These are phyloP conservation scores for Claviceps arundinis DNA, from an alignment of 2,329 filamentous ascomycete genomes.

Conservation along the genomic window DNA sequence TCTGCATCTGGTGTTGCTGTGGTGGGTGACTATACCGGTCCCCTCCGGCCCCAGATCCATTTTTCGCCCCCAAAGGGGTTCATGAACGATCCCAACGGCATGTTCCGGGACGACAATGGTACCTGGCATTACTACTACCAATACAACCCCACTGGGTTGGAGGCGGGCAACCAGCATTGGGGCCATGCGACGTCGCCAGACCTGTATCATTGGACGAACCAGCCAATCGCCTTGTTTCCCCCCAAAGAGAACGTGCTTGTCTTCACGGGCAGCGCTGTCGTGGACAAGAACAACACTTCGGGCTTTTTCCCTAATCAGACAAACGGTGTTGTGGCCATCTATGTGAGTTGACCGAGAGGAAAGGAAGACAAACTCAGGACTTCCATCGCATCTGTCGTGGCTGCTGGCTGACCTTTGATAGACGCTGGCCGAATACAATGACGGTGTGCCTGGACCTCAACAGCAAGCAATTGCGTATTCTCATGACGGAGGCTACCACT, in stretches of 20 bases:
- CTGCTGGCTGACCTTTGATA: constrained; percentile 3
- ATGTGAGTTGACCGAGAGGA: constrained; percentile 10
- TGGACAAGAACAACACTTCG: constrained; percentile 51
- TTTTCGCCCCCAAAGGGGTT: constrained; percentile 4
- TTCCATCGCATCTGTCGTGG: constrained; percentile 3
- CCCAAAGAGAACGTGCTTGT: constrained; percentile 29
- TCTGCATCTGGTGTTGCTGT: constrained; percentile 14
- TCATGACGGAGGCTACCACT: constrained; percentile 46
- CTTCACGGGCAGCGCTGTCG: constrained; percentile 42
- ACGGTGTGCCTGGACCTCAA: constrained; percentile 18
- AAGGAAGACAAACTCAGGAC: no score
- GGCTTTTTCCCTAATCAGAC: constrained; percentile 48
- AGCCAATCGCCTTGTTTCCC: constrained; percentile 46
- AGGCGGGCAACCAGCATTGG: constrained; percentile 51
- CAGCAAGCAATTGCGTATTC: constrained; percentile 51
- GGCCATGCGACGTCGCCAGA: constrained; percentile 51
- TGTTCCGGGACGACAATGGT: constrained; percentile 40
- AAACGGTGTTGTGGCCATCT: constrained; percentile 46
- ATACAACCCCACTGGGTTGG: constrained; percentile 28
- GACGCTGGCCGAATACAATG: constrained; percentile 11
- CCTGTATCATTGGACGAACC: constrained; percentile 51
- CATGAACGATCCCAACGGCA: constrained; percentile 7
- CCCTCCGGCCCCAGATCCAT: constrained; percentile 10
- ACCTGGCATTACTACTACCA: constrained; percentile 55
- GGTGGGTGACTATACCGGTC: constrained; percentile 8